Percentiles rank a stretch among this genome's conserved stretches.
Evolutionary conservation across 345 rosid species (phyloP).

Genomic region (Citrus hindsii): DNA sequence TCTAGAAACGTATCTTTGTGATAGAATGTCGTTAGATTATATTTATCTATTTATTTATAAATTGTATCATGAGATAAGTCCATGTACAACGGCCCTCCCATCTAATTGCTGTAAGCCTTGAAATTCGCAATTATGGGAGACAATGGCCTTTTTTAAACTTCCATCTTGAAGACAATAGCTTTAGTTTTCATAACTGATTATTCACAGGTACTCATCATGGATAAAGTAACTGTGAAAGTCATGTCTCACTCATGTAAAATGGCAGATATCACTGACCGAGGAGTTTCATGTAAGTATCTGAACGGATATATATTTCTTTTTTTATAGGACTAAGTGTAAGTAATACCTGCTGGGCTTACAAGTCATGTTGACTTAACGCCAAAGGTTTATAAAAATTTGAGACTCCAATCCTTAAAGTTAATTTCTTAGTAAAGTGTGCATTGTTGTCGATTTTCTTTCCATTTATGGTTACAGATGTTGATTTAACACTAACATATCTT

Average conservation of each 20-base stretch:
- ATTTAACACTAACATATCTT: neutral
- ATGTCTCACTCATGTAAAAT: constrained; percentile 88
- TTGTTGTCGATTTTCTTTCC: neutral
- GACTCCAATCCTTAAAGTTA: neutral
- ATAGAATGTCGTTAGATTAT: neutral
- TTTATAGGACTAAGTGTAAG: neutral
- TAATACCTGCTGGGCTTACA: neutral
- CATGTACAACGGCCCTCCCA: neutral
- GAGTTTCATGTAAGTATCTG: constrained; percentile 74
- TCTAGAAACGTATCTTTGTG: neutral
- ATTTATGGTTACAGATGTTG: neutral
- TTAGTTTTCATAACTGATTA: constrained; percentile 1
- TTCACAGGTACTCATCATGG: constrained; percentile 83
- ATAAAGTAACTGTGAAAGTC: constrained; percentile 84
- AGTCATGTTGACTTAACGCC: neutral
- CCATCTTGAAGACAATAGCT: neutral
- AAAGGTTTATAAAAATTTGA: neutral
- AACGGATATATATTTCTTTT: neutral
- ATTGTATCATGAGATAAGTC: neutral
- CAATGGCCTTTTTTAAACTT: neutral
- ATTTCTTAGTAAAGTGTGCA: neutral
- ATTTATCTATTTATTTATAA: neutral
- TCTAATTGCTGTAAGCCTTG: neutral
- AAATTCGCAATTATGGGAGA: neutral
- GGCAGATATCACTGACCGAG: constrained; percentile 96